Conservation (phyloP, 495 filamentous ascomycete genomes). For the Friedmanniomyces simplex region DNA sequence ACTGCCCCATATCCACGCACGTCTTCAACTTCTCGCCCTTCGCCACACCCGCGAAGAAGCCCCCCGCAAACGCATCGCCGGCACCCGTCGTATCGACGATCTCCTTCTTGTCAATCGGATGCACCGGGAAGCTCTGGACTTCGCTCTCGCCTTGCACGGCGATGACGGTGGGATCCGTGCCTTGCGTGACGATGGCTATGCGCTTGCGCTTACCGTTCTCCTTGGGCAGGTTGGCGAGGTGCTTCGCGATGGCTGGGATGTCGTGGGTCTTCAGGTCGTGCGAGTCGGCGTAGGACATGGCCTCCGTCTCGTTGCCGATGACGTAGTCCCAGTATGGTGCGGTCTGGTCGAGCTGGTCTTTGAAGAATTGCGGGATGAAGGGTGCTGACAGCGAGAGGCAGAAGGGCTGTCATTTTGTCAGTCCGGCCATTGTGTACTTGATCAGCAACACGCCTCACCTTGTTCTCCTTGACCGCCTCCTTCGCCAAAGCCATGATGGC, state of each 20-base stretch:
- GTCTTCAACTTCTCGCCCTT: conserved; percentile 67
- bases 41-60: conserved; percentile 81
- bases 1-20: conserved; percentile 80
- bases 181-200: conserved; percentile 86
- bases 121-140: conserved; percentile 69
- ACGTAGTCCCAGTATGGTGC: conserved; percentile 91
- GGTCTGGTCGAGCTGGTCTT: conserved; percentile 77
- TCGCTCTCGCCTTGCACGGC: conserved; percentile 57
- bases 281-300: conserved; percentile 68
- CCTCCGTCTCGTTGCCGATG: conserved; percentile 95
- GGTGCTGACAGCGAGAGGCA: conserved; percentile 84
- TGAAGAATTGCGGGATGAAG: conserved; percentile 96
- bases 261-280: conserved; percentile 61
- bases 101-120: conserved; percentile 55
- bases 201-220: conserved; percentile 68
- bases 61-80: conserved; percentile 92
- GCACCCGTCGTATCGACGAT: conserved; percentile 96
- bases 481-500: conserved; percentile 81
- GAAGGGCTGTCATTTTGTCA: conserved; percentile 46
- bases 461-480: conserved; percentile 79
- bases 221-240: conserved; percentile 81
- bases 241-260: conserved; percentile 76
- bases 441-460: conserved; percentile 37
- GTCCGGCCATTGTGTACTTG: neutral
- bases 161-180: conserved; percentile 77